Percentiles rank a stretch among this genome's conserved stretches.
These are phyloP conservation scores for Ustilago xerochloae DNA, from an alignment of 1,284 basidiomycete species.

Conservation along the genomic window DNA sequence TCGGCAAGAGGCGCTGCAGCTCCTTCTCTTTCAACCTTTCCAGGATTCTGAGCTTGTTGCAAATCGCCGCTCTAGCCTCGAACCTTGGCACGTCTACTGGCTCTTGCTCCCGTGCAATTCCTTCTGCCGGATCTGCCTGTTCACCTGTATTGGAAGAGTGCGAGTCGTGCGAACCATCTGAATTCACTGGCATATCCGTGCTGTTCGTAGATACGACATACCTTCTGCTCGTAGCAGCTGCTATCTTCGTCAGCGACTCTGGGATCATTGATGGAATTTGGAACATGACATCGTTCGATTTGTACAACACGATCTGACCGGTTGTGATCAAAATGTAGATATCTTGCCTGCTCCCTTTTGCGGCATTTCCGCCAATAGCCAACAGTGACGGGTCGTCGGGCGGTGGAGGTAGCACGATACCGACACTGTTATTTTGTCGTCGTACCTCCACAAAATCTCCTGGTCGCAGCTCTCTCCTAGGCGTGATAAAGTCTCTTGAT, in stretches of 20 bases:
- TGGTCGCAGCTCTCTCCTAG: constrained; percentile 17
- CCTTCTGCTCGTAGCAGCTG: background rate
- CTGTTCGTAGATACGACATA: constrained; percentile 30
- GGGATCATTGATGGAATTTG: constrained; percentile 37
- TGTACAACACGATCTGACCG: constrained; percentile 30
- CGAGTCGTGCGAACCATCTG: constrained; percentile 20
- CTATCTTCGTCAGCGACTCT: constrained; percentile 2
- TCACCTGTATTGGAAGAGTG: constrained; percentile 1
- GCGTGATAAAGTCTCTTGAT: constrained; percentile 25
- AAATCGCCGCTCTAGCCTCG: constrained; percentile 35
- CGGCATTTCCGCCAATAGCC: too few relatives aligned
- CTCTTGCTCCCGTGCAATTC: constrained; percentile 19
- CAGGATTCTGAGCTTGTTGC: constrained; percentile 36
- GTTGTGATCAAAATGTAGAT: constrained; percentile 36
- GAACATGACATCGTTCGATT: constrained; percentile 49
- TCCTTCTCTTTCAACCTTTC: constrained; percentile 43
- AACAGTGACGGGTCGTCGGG: background rate
- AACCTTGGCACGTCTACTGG: constrained; percentile 36
- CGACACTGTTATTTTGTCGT: background rate
- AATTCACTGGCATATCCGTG: constrained; percentile 8
- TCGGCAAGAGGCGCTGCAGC: constrained; percentile 35
- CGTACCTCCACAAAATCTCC: constrained; percentile 51
- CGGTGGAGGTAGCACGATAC: constrained; percentile 26
- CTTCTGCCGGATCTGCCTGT: constrained; percentile 13
- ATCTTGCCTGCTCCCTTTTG: background rate